These are phyloP conservation scores for Syncephalastrum monosporum DNA, from an alignment of 371 early-diverging fungal species.

Conservation along the genomic window DNA sequence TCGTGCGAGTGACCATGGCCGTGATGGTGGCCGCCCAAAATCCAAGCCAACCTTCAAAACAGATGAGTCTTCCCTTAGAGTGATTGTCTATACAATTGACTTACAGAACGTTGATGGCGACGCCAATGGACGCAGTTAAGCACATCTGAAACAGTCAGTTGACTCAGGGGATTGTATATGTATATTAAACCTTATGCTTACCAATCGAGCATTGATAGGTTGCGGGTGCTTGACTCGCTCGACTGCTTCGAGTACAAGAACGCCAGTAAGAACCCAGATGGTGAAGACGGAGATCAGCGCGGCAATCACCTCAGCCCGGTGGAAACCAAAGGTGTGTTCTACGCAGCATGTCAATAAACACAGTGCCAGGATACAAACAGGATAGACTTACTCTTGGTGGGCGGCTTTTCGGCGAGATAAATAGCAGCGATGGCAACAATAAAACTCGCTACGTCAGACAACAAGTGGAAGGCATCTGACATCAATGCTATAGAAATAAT, in stretches of 20 bases:
- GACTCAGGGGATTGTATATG: neutral
- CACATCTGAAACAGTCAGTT: constrained; percentile 60
- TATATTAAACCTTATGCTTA: constrained; percentile 15
- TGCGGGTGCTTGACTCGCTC: constrained; percentile 72
- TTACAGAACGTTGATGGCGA: constrained; percentile 77
- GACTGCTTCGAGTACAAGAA: constrained; percentile 75
- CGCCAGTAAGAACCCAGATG: constrained; percentile 82
- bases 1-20: constrained; percentile 28
- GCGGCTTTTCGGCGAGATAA: constrained; percentile 68
- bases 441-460: constrained; percentile 77
- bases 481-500: constrained; percentile 58
- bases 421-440: constrained; percentile 74
- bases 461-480: constrained; percentile 76
- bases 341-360: constrained; percentile 8
- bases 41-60: constrained; percentile 38
- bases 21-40: constrained; percentile 54
- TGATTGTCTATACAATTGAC: constrained; percentile 3
- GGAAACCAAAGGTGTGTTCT: constrained; percentile 82
- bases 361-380: neutral
- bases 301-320: constrained; percentile 86
- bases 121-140: constrained; percentile 69
- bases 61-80: no score
- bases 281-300: constrained; percentile 79
- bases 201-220: constrained; percentile 70
- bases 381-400: constrained; percentile 54